Percentiles rank a stretch among this genome's conserved stretches.
Evolutionary conservation across 805 yeast genomes (phyloP).

Genomic region (Debaryomyces prosopidis): DNA sequence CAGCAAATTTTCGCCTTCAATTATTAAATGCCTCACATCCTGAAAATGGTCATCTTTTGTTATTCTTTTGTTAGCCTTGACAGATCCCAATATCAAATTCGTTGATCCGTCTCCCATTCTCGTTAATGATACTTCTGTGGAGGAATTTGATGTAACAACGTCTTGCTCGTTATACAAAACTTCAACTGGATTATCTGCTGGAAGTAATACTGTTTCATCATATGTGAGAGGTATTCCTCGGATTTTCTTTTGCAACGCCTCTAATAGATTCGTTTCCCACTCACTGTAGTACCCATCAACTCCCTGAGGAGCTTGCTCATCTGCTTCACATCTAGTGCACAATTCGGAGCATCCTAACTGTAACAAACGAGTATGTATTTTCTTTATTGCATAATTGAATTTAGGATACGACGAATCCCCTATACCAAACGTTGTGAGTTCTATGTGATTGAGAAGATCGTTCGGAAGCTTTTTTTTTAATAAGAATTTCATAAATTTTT

Average conservation of each 20-base stretch:
- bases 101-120: slow-evolving; percentile 6
- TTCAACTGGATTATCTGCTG: slow-evolving; percentile 23
- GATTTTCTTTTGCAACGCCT: slow-evolving; percentile 19
- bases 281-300: slow-evolving; percentile 75
- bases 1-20: slow-evolving; percentile 35
- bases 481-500: slow-evolving; percentile 72
- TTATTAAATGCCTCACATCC: slow-evolving; percentile 70
- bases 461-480: slow-evolving; percentile 62
- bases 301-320: slow-evolving; percentile 79
- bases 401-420: slow-evolving; percentile 93
- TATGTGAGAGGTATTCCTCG: slow-evolving; percentile 20
- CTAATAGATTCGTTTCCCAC: slow-evolving; percentile 60
- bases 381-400: slow-evolving; percentile 84
- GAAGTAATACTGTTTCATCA: slow-evolving; percentile 25
- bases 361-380: slow-evolving; percentile 70
- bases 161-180: slow-evolving; percentile 4
- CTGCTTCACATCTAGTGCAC: slow-evolving; percentile 80
- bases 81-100: slow-evolving; percentile 38
- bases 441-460: slow-evolving; percentile 59
- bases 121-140: slow-evolving; percentile 4
- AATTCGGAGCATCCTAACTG: slow-evolving; percentile 84
- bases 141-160: neutral
- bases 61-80: slow-evolving; percentile 56
- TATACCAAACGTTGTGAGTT: slow-evolving; percentile 77
- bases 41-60: slow-evolving; percentile 80